These are phyloP conservation scores for Picea sitchensis DNA, from an alignment of 75 land plant genomes.

Conservation along the genomic window DNA sequence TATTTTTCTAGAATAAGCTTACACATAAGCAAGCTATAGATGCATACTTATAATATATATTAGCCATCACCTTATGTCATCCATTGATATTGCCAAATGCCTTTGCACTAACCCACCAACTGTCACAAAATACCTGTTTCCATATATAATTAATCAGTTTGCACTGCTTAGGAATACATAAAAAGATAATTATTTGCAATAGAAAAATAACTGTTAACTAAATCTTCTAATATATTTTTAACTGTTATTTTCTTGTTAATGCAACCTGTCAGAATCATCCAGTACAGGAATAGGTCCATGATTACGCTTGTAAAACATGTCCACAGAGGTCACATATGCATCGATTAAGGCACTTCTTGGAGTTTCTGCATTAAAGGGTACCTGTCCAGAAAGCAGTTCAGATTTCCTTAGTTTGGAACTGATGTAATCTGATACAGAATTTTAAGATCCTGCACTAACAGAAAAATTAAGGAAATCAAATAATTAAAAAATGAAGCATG, in stretches of 20 bases:
- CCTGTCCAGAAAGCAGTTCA: constrained; percentile 36
- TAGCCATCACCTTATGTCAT: constrained; percentile 51
- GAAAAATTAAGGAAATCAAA: too few relatives aligned
- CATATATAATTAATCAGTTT: constrained; percentile 6
- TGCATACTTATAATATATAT: background rate
- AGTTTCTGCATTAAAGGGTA: constrained; percentile 99
- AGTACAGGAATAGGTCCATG: constrained; percentile 97
- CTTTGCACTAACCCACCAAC: constrained; percentile 56
- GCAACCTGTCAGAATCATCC: constrained; percentile 54
- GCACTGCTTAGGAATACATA: background rate
- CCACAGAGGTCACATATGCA: constrained; percentile 85
- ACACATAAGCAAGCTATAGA: background rate
- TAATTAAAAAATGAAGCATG: too few relatives aligned
- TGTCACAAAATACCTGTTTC: constrained; percentile 54
- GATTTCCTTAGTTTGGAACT: too few relatives aligned
- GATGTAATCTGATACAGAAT: too few relatives aligned
- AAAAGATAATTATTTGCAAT: background rate
- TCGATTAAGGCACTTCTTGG: constrained; percentile 51
- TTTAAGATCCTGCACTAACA: too few relatives aligned
- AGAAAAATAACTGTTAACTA: background rate
- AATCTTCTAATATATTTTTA: background rate
- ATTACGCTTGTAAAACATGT: constrained; percentile 91
- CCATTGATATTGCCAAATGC: constrained; percentile 49
- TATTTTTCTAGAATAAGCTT: background rate
- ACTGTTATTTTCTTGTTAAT: background rate